These are phyloP conservation scores for Globisporangium solare DNA, from an alignment of 352 stramenopile species.

Conservation along the genomic window DNA sequence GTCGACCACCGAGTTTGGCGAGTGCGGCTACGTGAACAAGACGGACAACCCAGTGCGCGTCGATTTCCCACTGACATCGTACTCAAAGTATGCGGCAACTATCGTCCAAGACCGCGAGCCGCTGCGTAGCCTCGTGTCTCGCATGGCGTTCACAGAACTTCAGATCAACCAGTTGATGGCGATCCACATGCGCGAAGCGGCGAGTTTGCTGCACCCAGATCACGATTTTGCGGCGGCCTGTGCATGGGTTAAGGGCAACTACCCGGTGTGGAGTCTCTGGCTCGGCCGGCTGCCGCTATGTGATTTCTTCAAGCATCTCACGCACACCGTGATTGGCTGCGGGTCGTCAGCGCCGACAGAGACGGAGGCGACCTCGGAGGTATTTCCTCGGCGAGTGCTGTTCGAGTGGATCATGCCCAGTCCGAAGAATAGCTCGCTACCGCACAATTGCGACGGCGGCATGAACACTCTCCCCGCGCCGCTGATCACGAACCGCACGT, in stretches of 20 bases:
- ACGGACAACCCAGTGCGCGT: conserved; percentile 43
- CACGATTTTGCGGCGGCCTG: conserved; percentile 38
- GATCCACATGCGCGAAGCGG: conserved; percentile 7
- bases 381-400: conserved; percentile 1
- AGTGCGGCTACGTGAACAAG: conserved; percentile 37
- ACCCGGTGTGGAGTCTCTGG: conserved; percentile 42
- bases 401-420: conserved; percentile 9
- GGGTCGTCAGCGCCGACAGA: conserved; percentile 4
- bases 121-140: neutral
- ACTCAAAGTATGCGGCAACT: conserved; percentile 31
- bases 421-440: conserved; percentile 27
- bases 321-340: conserved; percentile 22
- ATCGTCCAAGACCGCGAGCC: conserved; percentile 6
- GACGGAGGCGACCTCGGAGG: no score
- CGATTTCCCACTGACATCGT: conserved; percentile 29
- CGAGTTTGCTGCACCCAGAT: conserved; percentile 3
- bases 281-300: conserved; percentile 30
- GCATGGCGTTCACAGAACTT: conserved; percentile 19
- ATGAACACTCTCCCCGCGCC: conserved; percentile 19
- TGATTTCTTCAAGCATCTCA: conserved; percentile 20
- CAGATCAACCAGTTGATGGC: conserved; percentile 34
- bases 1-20: conserved; percentile 33
- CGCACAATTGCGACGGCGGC: conserved; percentile 40
- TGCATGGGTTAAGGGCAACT: conserved; percentile 49
- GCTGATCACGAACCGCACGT: conserved; percentile 31